Base-by-base conservation (phyloP, 164 flowering plant species). In the Aristolochia californica region DNA sequence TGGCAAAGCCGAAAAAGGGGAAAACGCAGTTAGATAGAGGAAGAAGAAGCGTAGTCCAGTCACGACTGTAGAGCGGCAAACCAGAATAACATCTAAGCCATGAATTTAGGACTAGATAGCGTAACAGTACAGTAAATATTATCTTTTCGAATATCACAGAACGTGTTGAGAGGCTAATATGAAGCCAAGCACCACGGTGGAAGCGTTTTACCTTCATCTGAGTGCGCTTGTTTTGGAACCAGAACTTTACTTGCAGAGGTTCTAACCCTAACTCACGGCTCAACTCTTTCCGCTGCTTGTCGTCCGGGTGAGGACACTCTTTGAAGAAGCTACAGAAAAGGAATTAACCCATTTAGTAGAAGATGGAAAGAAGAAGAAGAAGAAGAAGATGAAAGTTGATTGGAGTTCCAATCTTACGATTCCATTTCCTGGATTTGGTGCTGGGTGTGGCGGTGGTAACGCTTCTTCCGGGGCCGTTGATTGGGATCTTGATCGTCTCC, bases 341-440 rank as follows among this genome's bases (percentile, higher is more conserved):
- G n/a, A n/a, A n/a, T n/a, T n/a, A n/a, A n/a, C n/a, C n/a, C n/a
- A n/a, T n/a, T n/a, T n/a, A n/a, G n/a, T n/a, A n/a, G n/a, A n/a
- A n/a, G n/a, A n/a, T n/a, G n/a, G n/a, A n/a, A n/a, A n/a, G n/a
- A n/a, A n/a, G n/a, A n/a, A n/a, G n/a, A n/a, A n/a, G n/a, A n/a
- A n/a, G n/a, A n/a, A n/a, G n/a, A n/a, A n/a, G n/a, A n/a, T n/a
- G n/a, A n/a, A n/a, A n/a, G n/a, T n/a, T n/a, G n/a, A n/a, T n/a
- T n/a, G n/a, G n/a, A n/a, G n/a, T n/a, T n/a, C n/a, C 26, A 43
- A 3, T 40, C 77, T 65, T 73, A 87, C 97, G 83, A 67, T 80
- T 89, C 97, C 95, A 94, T 81, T 61, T 90, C 96, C 26, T 86
- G 93, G 61, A 94, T 94, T 63, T 94, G 99, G 55, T 73, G 95